Evolutionary conservation across 768 basidiomycete species (phyloP).

Genomic region (Phlebiopsis flavidoalba): DNA sequence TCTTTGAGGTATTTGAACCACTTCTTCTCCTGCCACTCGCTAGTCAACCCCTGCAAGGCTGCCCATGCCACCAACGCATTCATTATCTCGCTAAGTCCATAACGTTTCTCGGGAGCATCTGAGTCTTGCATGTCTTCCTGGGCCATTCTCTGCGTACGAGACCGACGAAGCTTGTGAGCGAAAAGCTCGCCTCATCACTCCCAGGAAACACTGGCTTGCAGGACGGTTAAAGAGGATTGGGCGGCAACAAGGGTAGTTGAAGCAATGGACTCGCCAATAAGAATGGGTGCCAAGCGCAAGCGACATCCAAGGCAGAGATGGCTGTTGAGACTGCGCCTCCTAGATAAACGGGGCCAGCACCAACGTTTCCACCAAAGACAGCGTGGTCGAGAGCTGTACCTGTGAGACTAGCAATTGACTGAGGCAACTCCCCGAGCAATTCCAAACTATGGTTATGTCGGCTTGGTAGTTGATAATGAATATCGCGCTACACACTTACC

Average conservation of each 20-base stretch:
- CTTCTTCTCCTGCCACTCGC: slow-evolving; percentile 69
- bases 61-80: slow-evolving; percentile 77
- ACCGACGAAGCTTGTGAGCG: slow-evolving; percentile 70
- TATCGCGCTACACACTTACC: slow-evolving; percentile 32
- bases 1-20: slow-evolving; percentile 67
- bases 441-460: slow-evolving; percentile 48
- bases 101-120: slow-evolving; percentile 52
- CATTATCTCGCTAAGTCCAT: slow-evolving; percentile 60
- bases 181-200: slow-evolving; percentile 76
- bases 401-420: slow-evolving; percentile 51
- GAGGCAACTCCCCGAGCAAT: slow-evolving; percentile 59
- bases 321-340: slow-evolving; percentile 55
- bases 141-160: slow-evolving; percentile 79
- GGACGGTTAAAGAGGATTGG: slow-evolving; percentile 68
- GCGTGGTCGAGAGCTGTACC: slow-evolving; percentile 59
- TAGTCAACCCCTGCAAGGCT: slow-evolving; percentile 74
- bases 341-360: slow-evolving; percentile 54
- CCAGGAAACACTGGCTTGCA: slow-evolving; percentile 70
- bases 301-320: slow-evolving; percentile 62
- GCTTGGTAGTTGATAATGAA: slow-evolving; percentile 18
- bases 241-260: slow-evolving; percentile 72
- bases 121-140: slow-evolving; percentile 45
- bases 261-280: slow-evolving; percentile 71
- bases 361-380: slow-evolving; percentile 56
- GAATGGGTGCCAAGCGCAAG: slow-evolving; percentile 68